These are phyloP conservation scores for Syncephalastrum sp. DNA, from an alignment of 371 early-diverging fungal genomes.

Conservation along the genomic window DNA sequence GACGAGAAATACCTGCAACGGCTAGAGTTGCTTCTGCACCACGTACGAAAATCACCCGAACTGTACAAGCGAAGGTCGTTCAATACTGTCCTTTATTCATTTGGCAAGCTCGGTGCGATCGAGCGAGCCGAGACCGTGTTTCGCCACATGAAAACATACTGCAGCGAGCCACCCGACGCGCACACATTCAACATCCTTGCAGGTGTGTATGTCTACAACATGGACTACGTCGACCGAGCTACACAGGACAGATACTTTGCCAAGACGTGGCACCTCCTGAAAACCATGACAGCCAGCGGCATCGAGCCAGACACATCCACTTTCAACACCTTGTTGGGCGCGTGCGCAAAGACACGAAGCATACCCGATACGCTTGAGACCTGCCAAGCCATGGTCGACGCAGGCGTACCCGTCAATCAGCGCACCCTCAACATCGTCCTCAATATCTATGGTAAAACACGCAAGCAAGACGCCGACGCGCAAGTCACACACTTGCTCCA, in stretches of 20 bases:
- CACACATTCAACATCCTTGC: slow-evolving; percentile 30
- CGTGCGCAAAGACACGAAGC: slow-evolving; percentile 17
- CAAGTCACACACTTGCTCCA: neutral
- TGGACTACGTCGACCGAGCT: slow-evolving; percentile 17
- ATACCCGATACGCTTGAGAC: slow-evolving; percentile 17
- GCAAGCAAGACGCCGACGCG: neutral
- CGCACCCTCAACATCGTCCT: slow-evolving; percentile 38
- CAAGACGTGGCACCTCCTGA: slow-evolving; percentile 22
- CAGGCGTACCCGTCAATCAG: slow-evolving; percentile 12
- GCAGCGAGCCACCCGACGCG: slow-evolving; percentile 12
- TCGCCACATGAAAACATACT: slow-evolving; percentile 21
- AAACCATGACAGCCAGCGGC: slow-evolving; percentile 19
- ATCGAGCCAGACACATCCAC: slow-evolving; percentile 21
- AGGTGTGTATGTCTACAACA: slow-evolving; percentile 28
- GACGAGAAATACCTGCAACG: slow-evolving; percentile 18
- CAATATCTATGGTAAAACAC: slow-evolving; percentile 25
- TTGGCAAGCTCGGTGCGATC: slow-evolving; percentile 25
- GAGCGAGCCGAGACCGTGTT: slow-evolving; percentile 31
- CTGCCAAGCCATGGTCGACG: slow-evolving; percentile 10
- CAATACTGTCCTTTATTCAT: slow-evolving; percentile 24
- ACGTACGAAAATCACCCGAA: slow-evolving; percentile 10
- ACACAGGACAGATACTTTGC: slow-evolving; percentile 21
- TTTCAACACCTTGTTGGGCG: slow-evolving; percentile 31
- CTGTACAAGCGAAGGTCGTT: slow-evolving; percentile 23
- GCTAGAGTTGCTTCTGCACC: slow-evolving; percentile 20